Evolutionary conservation across 2,329 filamentous ascomycete species (phyloP), one percentile per base, ranked within the genome.

Genomic region (Colletotrichum incanum): DNA sequence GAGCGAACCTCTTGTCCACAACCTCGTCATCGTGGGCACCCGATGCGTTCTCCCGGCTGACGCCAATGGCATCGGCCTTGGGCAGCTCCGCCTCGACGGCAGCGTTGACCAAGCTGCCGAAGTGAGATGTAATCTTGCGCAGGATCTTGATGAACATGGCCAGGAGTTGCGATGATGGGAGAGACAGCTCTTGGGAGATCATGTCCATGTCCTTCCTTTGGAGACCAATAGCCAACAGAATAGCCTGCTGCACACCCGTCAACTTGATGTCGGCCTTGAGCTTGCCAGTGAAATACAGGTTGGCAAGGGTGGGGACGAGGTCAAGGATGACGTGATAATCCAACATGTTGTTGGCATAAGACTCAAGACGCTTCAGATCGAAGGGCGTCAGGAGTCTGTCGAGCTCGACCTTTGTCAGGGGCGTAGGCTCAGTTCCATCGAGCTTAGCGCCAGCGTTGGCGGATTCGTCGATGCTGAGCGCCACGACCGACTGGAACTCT

Each of bases 81-180:
- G 93, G 92, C 77, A 95, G 85, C 58, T 90, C 86, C 1, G 91
- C 89, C 67, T 90, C 92, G 14, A 93, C 92, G 0, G 94, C 94
- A 4, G 90, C 91, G 52, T 94, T 90, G 3, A 98, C 88, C 0
- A 98, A 83, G 4, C 87, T 85, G 41, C 91, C 90, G 83, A 99
- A 96, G 79, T 95, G 90, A 3, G 89, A 87, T 3, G 93, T 93
- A 49, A 98, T 89, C 85, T 98, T 98, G 75, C 95, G 91, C 72
- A 98, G 88, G 73, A 98, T 93, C 86, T 99, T 99, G 81, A 98
- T 94, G 82, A 99, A 98, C 93, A 98, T 97, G 73, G 96, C 95
- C 74, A 99, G 87, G 4, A 98, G 86, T 84, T 98, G 96, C 55
- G 91, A 92, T 2, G 90, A 88, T 0, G 90, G 90, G 7, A 98